Conservation (phyloP, 1,284 basidiomycete genomes). For the Coniferiporia weirii region DNA sequence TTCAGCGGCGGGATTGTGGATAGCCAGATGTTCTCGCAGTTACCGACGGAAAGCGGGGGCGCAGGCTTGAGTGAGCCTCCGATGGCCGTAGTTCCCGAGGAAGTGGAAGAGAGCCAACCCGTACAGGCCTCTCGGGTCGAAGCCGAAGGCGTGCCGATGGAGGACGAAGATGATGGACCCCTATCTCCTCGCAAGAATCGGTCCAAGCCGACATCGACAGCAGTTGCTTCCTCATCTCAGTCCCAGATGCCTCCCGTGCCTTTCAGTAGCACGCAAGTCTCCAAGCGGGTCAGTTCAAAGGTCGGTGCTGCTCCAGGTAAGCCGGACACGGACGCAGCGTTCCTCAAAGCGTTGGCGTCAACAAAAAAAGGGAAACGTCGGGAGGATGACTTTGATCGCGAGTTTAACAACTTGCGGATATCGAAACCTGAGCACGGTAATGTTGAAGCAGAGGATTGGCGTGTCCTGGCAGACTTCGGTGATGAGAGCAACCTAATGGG, state of each 20-base stretch:
- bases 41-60: constrained; percentile 22
- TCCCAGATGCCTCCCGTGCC: not conserved
- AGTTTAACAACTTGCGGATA: constrained; percentile 79
- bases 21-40: constrained; percentile 5
- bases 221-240: constrained; percentile 13
- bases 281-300: not conserved
- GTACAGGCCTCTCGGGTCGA: constrained; percentile 10
- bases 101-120: constrained; percentile 44
- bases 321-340: constrained; percentile 61
- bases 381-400: constrained; percentile 76
- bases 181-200: constrained; percentile 4
- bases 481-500: constrained; percentile 62
- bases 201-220: constrained; percentile 12
- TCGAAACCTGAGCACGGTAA: constrained; percentile 55
- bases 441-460: constrained; percentile 49
- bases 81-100: constrained; percentile 44
- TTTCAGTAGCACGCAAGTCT: constrained; percentile 3
- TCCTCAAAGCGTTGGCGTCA: constrained; percentile 69
- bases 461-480: constrained; percentile 68
- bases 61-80: constrained; percentile 19
- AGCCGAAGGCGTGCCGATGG: constrained; percentile 38
- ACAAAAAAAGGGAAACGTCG: constrained; percentile 63
- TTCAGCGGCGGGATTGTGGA: constrained; percentile 16
- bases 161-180: constrained; percentile 24
- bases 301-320: constrained; percentile 41